These are phyloP conservation scores for Chenopodium berlandieri DNA, from an alignment of 148 eudicot species.

Conservation along the genomic window DNA sequence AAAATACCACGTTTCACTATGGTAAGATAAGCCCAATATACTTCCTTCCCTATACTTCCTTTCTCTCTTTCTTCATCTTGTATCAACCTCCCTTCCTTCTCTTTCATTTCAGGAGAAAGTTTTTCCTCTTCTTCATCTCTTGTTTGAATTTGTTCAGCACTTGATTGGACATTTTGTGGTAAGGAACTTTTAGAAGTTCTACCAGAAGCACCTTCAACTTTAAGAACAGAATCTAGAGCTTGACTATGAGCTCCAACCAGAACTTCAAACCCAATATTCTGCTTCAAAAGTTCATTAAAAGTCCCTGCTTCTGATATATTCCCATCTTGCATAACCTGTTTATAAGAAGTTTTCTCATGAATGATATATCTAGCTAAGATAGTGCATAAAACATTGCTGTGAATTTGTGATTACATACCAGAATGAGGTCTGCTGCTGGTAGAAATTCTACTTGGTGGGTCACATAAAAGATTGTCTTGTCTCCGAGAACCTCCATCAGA, in stretches of 20 bases:
- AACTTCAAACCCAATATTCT: slow-evolving; percentile 81
- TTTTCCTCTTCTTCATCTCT: slow-evolving; percentile 59
- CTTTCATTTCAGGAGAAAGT: slow-evolving; percentile 51
- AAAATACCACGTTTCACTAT: slow-evolving; percentile 67
- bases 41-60: slow-evolving; percentile 95
- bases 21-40: slow-evolving; percentile 81
- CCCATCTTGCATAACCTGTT: slow-evolving; percentile 95
- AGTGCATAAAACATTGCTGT: background rate
- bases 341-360: background rate
- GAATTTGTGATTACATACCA: slow-evolving; percentile 45
- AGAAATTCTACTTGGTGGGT: slow-evolving; percentile 99
- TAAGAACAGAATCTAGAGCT: slow-evolving; percentile 79
- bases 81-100: slow-evolving; percentile 64
- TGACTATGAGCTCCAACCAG: slow-evolving; percentile 92
- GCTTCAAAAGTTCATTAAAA: slow-evolving; percentile 71
- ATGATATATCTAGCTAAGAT: background rate
- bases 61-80: slow-evolving; percentile 92
- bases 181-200: slow-evolving; percentile 36
- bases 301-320: slow-evolving; percentile 84
- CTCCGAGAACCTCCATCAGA: slow-evolving; percentile 78
- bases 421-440: slow-evolving; percentile 96
- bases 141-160: slow-evolving; percentile 44
- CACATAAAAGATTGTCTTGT: slow-evolving; percentile 83
- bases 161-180: slow-evolving; percentile 31
- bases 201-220: slow-evolving; percentile 52